A percentile compares a stretch with the other conserved stretches of the same genome.
These are phyloP conservation scores for Vitis hybrid DNA, from an alignment of 177 flowering plant species.

Conservation along the genomic window DNA sequence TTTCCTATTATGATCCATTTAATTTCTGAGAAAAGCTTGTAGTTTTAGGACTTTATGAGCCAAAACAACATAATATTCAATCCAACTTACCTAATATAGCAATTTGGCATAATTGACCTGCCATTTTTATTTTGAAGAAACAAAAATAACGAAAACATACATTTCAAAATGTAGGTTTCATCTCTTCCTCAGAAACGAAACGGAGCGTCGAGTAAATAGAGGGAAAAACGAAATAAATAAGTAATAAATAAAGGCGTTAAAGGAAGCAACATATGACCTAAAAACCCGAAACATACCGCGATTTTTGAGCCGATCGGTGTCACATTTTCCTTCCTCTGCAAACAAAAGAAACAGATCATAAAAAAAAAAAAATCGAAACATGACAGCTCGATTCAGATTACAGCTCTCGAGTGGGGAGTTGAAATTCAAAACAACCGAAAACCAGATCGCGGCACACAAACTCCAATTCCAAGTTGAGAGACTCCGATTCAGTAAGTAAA, in stretches of 20 bases:
- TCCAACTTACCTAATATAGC: too few relatives aligned
- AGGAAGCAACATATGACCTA: not conserved
- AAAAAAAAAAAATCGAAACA: not conserved
- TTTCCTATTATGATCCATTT: too few relatives aligned
- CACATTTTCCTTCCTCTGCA: conserved; percentile 67
- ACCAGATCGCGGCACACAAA: too few relatives aligned
- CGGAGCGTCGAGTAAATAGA: not conserved
- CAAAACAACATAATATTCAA: not conserved
- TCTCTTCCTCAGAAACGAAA: not conserved
- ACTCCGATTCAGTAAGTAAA: too few relatives aligned
- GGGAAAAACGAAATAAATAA: not conserved
- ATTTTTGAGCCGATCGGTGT: conserved; percentile 62
- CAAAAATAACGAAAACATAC: not conserved
- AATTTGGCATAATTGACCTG: too few relatives aligned
- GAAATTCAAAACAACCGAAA: too few relatives aligned
- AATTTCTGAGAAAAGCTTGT: too few relatives aligned
- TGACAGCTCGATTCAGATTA: not conserved
- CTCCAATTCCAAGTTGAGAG: too few relatives aligned
- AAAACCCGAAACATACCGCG: conserved; percentile 37
- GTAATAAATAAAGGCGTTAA: not conserved
- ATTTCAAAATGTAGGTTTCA: too few relatives aligned
- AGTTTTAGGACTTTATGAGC: too few relatives aligned
- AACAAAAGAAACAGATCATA: conserved; percentile 2
- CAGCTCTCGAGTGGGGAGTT: too few relatives aligned
- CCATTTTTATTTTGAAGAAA: not conserved